Base-by-base conservation (phyloP, 164 flowering plant species). In the Vitis rupestris region DNA sequence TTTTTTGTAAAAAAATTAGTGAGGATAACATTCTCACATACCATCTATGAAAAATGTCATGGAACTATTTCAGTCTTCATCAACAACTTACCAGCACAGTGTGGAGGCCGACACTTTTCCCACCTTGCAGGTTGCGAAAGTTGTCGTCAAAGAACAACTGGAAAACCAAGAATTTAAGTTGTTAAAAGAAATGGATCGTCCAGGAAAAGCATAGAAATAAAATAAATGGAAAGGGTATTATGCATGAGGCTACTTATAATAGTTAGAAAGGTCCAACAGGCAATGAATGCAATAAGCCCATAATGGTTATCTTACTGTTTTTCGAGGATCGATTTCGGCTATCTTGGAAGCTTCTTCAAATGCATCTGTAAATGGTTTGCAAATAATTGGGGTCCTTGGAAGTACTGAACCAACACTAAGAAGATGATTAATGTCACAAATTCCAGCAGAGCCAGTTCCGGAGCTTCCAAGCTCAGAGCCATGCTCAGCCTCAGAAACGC, bases 91-190 rank as follows among this genome's bases (percentile, higher is more conserved):
- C 99, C 85, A 87, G 74, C 11, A 96, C 98, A 27, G 98, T 93
- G 52, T 88, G 88, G 30, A 93, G 97, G 50, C 92, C 93, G 63
- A 84, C 30, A 2, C 69, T 77, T 77, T 93, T 93, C 54, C 83
- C 99, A 30, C 88, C 74, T 72, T 87, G 86, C 53, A 96, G 48
- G 69, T 96, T 96, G 2, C 98, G 97, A 61, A 88, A 67, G 30
- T 97, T 90, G 50, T 96, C 99, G 61, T 96, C 98, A 66, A 96
- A 96, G 85, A 96, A 96, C 69, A 96, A 70, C 99, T 96, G 92
- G 11, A 75, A 76, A n/a, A 66, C 52, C 37, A 56, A 58, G 74
- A 19, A 10, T 53, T 27, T 10, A 5, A 23, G 13, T 49, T 48
- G 66, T 4, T 15, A 50, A 17, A 12, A 50, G 17, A 64, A 16